Evolutionary conservation across 352 stramenopile genomes (phyloP), one percentile per base, ranked within the genome.

Genomic region (Pythium rishiriense): DNA sequence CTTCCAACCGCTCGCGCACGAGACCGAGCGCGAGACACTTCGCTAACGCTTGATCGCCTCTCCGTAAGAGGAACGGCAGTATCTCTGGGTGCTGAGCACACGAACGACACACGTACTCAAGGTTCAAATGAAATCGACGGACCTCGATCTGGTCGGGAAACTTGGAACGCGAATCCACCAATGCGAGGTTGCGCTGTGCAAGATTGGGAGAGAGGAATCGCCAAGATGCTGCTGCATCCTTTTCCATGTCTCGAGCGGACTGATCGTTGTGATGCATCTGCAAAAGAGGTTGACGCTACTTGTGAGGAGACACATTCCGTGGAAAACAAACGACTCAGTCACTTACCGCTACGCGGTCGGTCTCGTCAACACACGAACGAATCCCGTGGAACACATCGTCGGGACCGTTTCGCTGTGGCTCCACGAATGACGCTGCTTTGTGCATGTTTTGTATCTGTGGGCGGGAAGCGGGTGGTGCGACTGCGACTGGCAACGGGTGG

Each of bases 51-150:
- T 80, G 46, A 41, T 90, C 77, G 0, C 74, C 74, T 64, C 85
- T 68, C 29, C 85, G 76, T 28, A 91, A 48, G 9, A 93, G 62
- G 53, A 93, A 93, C 12, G 79, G 68, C 4, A 93, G 24, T n/a
- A 93, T 82, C 39, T 88, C 81, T 17, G 55, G 64, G 57, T 91
- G 77, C 2, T 77, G 79, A 3, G 80, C 79, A 33, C 78, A 83
- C 12, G 82, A 88, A 11, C 75, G 83, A 47, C 52, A 76, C 22
- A 93, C 62, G n/a, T 84, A 75, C 0, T 62, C 55, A 5, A 91
- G 57, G 63, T 93, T 88, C n/a, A 91, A 55, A 54, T 89, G 76
- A 28, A 91, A 69, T 25, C 84, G 87, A n/a, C 81, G 77, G 45
- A 90, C 70, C 46, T 91, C 75, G 14, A 87, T 69, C 43, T 75